Conservation (phyloP, 2,329 filamentous ascomycete species). For the Microthyrium microscopicum region DNA sequence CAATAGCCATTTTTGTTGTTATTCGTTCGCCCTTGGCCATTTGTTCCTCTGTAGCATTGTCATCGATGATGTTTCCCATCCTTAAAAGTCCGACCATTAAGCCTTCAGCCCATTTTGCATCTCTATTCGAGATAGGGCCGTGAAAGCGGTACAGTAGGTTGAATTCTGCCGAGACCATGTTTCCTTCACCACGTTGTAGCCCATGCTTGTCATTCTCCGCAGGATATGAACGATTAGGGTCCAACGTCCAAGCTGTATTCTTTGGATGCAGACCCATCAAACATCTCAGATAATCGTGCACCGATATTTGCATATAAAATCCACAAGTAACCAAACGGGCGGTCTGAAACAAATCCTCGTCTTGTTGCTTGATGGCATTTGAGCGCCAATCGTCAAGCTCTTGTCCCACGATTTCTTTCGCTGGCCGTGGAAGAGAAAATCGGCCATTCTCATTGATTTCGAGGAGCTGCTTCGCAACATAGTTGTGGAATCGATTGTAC, state of each 20-base stretch:
- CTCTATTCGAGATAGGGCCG: conserved; percentile 55
- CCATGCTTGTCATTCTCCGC: conserved; percentile 34
- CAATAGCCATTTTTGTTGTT: too few relatives aligned
- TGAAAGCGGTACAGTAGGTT: conserved; percentile 82
- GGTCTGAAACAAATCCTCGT: conserved; percentile 35
- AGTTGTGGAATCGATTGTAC: conserved; percentile 32
- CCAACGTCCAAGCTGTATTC: conserved; percentile 66
- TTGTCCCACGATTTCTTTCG: conserved; percentile 10
- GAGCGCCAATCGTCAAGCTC: conserved; percentile 7
- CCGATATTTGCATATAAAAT: conserved; percentile 35
- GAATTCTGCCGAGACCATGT: conserved; percentile 75
- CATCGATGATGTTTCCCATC: too few relatives aligned
- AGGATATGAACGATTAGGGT: conserved; percentile 56
- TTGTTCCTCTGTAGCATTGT: too few relatives aligned
- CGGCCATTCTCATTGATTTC: conserved; percentile 27
- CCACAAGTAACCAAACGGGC: conserved; percentile 34
- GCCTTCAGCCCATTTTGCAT: conserved; percentile 73
- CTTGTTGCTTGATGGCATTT: conserved; percentile 20
- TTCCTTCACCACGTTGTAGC: conserved; percentile 57
- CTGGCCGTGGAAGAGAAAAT: conserved; percentile 36
- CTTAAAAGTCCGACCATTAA: too few relatives aligned
- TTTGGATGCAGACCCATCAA: conserved; percentile 44
- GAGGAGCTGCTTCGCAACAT: conserved; percentile 20
- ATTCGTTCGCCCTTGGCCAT: conserved; percentile 20
- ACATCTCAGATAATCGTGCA: conserved; percentile 36